Conservation (phyloP, 2,329 filamentous ascomycete genomes). For the Epicoccum sorghinum region DNA sequence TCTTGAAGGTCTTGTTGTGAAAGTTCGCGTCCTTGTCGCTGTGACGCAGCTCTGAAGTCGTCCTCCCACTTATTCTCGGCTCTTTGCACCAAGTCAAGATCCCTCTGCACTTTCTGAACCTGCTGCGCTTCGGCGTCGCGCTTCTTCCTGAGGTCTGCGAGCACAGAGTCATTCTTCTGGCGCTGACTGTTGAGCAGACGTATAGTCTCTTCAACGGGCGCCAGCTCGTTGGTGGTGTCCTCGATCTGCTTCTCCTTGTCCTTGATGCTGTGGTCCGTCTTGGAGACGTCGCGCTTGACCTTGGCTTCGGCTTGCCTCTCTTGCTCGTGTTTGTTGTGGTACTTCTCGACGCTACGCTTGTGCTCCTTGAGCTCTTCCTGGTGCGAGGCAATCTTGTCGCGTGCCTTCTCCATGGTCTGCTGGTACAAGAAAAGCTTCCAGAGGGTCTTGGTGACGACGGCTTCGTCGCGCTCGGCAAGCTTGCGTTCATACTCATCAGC, state of each 20-base stretch:
- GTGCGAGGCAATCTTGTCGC: slow-evolving; percentile 86
- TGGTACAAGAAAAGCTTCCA: slow-evolving; percentile 99
- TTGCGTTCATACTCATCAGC: slow-evolving; percentile 93
- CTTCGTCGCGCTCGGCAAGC: slow-evolving; percentile 85
- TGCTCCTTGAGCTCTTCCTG: slow-evolving; percentile 95
- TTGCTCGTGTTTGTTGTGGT: slow-evolving; percentile 77
- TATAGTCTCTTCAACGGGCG: slow-evolving; percentile 93
- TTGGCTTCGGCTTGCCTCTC: slow-evolving; percentile 84
- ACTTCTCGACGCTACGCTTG: slow-evolving; percentile 83
- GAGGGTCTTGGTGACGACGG: slow-evolving; percentile 88
- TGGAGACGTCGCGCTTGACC: slow-evolving; percentile 75
- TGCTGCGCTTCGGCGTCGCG: slow-evolving; percentile 71
- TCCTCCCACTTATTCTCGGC: slow-evolving; percentile 87
- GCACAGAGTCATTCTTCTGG: slow-evolving; percentile 69
- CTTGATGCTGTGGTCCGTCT: slow-evolving; percentile 85
- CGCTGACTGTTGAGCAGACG: slow-evolving; percentile 73
- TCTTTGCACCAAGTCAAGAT: slow-evolving; percentile 84
- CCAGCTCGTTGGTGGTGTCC: slow-evolving; percentile 80
- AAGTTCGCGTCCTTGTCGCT: slow-evolving; percentile 84
- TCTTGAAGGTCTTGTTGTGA: slow-evolving; percentile 87
- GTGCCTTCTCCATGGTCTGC: slow-evolving; percentile 89
- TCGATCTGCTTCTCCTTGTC: slow-evolving; percentile 86
- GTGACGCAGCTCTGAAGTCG: slow-evolving; percentile 83
- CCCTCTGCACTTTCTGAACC: slow-evolving; percentile 77
- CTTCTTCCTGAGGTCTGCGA: slow-evolving; percentile 75